Conservation (phyloP, 1,284 basidiomycete genomes). For the Takashimella tepidaria region DNA sequence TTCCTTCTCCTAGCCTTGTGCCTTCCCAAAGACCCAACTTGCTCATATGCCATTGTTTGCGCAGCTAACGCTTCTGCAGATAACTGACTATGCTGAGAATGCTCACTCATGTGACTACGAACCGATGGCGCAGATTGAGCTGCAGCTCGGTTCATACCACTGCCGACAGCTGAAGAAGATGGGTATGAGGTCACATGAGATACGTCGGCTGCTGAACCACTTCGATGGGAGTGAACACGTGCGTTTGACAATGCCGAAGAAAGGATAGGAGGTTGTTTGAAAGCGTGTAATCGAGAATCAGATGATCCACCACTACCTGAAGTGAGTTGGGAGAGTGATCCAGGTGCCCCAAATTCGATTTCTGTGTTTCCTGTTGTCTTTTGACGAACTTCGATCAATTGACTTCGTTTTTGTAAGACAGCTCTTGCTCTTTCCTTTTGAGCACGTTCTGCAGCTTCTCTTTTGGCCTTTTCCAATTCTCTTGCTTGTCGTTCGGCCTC, state of each 20-base stretch:
- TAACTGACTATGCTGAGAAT: not conserved
- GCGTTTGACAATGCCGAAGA: not conserved
- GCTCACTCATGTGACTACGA: not conserved
- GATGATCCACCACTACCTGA: not conserved
- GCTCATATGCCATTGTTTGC: constrained; percentile 25
- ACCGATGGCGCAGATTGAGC: not conserved
- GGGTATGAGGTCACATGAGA: not conserved
- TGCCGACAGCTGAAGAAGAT: not conserved
- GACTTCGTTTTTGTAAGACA: constrained; percentile 87
- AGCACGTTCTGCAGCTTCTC: constrained; percentile 64
- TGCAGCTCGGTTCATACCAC: not conserved
- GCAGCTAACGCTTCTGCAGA: not conserved
- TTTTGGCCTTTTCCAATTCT: constrained; percentile 82
- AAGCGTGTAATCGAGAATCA: not conserved
- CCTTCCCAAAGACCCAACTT: constrained; percentile 49
- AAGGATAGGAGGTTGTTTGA: not conserved
- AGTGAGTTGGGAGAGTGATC: not conserved
- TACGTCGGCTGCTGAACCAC: not conserved
- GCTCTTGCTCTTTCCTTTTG: constrained; percentile 80
- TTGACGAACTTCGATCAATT: constrained; percentile 58
- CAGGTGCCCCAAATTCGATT: constrained; percentile 21
- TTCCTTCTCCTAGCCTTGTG: constrained; percentile 74
- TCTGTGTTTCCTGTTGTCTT: constrained; percentile 29
- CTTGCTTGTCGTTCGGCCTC: constrained; percentile 76
- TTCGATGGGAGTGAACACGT: not conserved